These are phyloP conservation scores for Pezicula neosporulosa DNA, from an alignment of 2,329 filamentous ascomycete species.

Conservation along the genomic window DNA sequence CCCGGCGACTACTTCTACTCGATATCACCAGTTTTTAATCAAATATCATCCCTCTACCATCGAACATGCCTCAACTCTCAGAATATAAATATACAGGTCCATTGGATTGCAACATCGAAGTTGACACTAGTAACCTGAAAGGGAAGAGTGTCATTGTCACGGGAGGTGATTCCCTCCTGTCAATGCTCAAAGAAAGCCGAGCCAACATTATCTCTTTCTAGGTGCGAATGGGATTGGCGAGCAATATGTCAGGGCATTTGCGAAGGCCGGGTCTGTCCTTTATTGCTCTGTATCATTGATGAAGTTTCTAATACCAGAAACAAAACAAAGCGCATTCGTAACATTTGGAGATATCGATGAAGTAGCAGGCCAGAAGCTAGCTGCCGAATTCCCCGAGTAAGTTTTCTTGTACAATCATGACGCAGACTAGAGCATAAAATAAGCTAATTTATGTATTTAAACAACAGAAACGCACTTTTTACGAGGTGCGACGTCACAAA, in stretches of 20 bases:
- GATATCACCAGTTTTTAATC: no score
- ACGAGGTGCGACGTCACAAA: slow-evolving; percentile 38
- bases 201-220: no score
- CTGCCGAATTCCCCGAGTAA: no score
- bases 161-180: slow-evolving; percentile 32
- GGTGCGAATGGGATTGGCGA: slow-evolving; percentile 35
- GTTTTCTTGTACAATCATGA: background rate
- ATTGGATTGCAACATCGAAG: slow-evolving; percentile 30
- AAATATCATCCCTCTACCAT: no score
- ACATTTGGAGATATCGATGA: slow-evolving; percentile 37
- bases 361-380: slow-evolving; percentile 19
- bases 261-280: slow-evolving; percentile 1
- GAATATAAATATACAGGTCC: slow-evolving; percentile 31
- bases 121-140: slow-evolving; percentile 32
- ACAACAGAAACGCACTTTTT: slow-evolving; percentile 25
- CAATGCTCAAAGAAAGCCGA: no score
- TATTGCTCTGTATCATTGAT: background rate
- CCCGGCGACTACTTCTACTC: no score
- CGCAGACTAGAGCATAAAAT: background rate
- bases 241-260: slow-evolving; percentile 31
- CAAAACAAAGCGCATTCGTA: slow-evolving; percentile 35
- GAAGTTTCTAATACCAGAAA: slow-evolving; percentile 10
- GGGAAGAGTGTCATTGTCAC: slow-evolving; percentile 46
- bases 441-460: background rate
- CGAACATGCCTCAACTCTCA: no score